Evolutionary conservation across 257 asterid species (phyloP), one percentile per base, ranked within the genome.

Genomic region (Misopates orontium): DNA sequence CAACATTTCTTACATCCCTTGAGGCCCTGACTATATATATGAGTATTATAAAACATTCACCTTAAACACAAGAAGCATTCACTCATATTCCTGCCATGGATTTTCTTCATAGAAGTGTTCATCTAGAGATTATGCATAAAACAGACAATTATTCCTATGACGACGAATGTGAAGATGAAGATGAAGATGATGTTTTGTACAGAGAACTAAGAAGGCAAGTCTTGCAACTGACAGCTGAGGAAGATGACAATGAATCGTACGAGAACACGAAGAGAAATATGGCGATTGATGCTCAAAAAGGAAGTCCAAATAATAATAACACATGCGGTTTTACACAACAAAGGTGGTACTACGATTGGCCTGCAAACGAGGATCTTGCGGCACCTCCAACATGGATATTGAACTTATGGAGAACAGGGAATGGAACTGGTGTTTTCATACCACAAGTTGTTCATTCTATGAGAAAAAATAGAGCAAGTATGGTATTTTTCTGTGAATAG

Each of bases 341-440:
- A 21, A 28, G 57, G 4, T 54, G 49, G 3, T 66, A 62, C 21
- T 74, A 78, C 56, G 63, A 74, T 12, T 90, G 97, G 97, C 78
- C 82, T 7, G 89, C 74, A 52, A 71, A 23, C 23, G 77, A 73
- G 32, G 79, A 56, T 14, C 71, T 63, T 14, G 44, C 41, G 0
- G 78, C 85, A 0, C 79, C 83, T 2, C 95, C 90, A 2, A 62
- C 75, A 1, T 88, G 88, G 90, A 60, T 86, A 10, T 36, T 71
- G 62, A 82, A 80, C 60, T 47, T 80, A 78, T 86, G 96, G 96
- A 80, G 78, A 57, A 62, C 78, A 8, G 95, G 90, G 0, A 87
- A 72, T 56, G 96, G 95, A 8, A 89, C 98, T 0, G 96, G 98
- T 0, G 98, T 91, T 55, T 88, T 89, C 81, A 89, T 89, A 51